Evolutionary conservation across 2,329 filamentous ascomycete species (phyloP).

Genomic region (Colletotrichum sp.): DNA sequence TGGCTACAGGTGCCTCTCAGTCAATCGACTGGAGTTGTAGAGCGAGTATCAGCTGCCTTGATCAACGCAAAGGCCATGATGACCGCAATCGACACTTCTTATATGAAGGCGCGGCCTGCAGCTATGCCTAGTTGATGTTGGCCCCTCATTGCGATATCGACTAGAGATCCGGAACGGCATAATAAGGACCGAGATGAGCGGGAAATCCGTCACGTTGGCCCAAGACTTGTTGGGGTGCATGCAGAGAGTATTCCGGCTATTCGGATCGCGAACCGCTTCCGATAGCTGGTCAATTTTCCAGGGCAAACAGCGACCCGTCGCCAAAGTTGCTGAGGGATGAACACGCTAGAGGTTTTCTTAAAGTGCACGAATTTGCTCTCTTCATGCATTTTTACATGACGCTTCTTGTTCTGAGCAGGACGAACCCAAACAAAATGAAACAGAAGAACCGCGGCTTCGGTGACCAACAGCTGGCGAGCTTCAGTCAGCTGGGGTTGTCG

Average conservation of each 20-base stretch:
- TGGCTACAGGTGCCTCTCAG: neutral
- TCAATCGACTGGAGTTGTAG: neutral
- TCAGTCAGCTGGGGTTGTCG: neutral
- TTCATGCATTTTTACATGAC: neutral
- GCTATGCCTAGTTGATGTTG: neutral
- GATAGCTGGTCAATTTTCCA: neutral
- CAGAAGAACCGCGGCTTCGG: neutral
- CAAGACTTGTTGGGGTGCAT: neutral
- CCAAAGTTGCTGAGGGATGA: neutral
- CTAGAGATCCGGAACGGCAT: neutral
- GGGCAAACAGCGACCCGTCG: neutral
- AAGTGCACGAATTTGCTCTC: neutral
- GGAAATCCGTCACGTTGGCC: neutral
- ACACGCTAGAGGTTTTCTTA: neutral
- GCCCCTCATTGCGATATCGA: slow-evolving; percentile 1
- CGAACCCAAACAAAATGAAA: neutral
- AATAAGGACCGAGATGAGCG: slow-evolving; percentile 16
- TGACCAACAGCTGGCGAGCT: neutral
- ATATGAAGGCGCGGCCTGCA: neutral
- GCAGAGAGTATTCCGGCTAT: neutral
- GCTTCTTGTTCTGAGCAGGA: neutral
- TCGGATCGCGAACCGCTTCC: neutral
- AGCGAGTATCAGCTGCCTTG: neutral
- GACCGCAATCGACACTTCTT: neutral
- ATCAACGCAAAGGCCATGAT: neutral